Base-by-base conservation (phyloP, 2,329 filamentous ascomycete genomes). In the Pestalotiopsis sp. region DNA sequence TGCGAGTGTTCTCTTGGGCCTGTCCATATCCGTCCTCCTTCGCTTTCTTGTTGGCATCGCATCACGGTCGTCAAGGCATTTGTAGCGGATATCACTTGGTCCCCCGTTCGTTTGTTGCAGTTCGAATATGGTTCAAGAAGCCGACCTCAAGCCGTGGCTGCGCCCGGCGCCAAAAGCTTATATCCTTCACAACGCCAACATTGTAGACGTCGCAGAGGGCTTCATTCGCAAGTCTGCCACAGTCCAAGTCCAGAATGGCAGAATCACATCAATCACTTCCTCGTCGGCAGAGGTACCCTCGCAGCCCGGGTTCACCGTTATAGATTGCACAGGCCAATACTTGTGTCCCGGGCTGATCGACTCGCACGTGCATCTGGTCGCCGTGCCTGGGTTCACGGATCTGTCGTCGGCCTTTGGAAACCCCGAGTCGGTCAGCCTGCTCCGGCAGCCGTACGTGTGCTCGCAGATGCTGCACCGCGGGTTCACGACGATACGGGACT, bases 401-500 rank as follows among this genome's bases (percentile, higher is more conserved):
- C 68, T 76, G 1, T 69, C 65, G 5, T 69, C 66, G 2, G 72
- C 72, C 17, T 73, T 75, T 52, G 73, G 73, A 17, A 74, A 72
- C 67, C 72, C 72, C 3, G 69, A 68, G 65, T 69, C 67, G 17
- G 79, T 78, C 17, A 78, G 77, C 0, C 70, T 80, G 2, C 75
- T 83, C 3, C 77, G 84, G 4, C 80, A 83, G 71, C 78, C 84
- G 3, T 84, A 81, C 66, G 79, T 84, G 5, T 79, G 77, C 52
- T 72, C 76, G 23, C 78, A 85, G 67, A 88, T 87, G 79, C 80
- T 88, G 0, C 74, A 79, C 39, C 81, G 86, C 20, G 86, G 86
- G 3, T 88, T 88, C 76, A 88, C 86, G 1, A 83, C 78, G 5
- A 80, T 86, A 12, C 81, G 86, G 2, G 86, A 88, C 73, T 86